phyloP scores from a whole-genome alignment of 2,329 filamentous ascomycete species.

The Colletotrichum destructivum region DNA sequence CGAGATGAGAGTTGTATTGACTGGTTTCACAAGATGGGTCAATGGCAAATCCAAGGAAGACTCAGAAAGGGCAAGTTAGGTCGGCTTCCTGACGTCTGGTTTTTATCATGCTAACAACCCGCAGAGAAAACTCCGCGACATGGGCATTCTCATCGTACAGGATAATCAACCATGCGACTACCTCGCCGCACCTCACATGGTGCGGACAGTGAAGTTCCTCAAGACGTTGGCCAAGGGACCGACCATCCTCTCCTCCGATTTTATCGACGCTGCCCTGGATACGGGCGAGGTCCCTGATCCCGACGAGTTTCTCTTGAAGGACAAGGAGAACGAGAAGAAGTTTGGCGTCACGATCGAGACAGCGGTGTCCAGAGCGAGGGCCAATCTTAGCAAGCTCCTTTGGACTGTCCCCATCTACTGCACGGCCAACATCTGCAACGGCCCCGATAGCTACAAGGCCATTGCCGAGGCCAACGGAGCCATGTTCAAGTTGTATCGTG shows the following conservation, averaged over 20 bases:
- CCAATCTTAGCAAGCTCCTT: conserved; percentile 84
- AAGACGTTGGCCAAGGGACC: conserved; percentile 87
- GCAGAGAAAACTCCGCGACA: conserved; percentile 83
- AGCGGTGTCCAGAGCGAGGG: conserved; percentile 78
- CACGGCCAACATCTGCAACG: conserved; percentile 83
- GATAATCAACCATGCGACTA: conserved; percentile 86
- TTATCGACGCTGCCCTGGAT: conserved; percentile 83
- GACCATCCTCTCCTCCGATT: conserved; percentile 81
- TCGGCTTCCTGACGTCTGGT: conserved; percentile 17
- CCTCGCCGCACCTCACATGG: conserved; percentile 87
- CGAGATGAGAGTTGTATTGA: conserved; percentile 83
- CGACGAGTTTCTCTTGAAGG: conserved; percentile 77
- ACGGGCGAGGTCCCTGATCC: conserved; percentile 75
- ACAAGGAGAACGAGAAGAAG: conserved; percentile 80
- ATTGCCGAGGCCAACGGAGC: conserved; percentile 94
- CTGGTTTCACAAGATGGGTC: conserved; percentile 88
- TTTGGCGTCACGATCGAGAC: conserved; percentile 79
- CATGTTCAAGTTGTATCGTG: conserved; percentile 82
- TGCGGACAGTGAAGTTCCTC: conserved; percentile 95
- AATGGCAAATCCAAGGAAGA: conserved; percentile 82
- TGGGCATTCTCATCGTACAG: conserved; percentile 86
- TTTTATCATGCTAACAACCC: conserved; percentile 42
- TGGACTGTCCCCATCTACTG: conserved; percentile 86
- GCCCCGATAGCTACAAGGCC: conserved; percentile 85
- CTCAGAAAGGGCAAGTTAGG: conserved; percentile 78